Evolutionary conservation across 305 asterid species (phyloP).

Genomic region (Rubia balearica): DNA sequence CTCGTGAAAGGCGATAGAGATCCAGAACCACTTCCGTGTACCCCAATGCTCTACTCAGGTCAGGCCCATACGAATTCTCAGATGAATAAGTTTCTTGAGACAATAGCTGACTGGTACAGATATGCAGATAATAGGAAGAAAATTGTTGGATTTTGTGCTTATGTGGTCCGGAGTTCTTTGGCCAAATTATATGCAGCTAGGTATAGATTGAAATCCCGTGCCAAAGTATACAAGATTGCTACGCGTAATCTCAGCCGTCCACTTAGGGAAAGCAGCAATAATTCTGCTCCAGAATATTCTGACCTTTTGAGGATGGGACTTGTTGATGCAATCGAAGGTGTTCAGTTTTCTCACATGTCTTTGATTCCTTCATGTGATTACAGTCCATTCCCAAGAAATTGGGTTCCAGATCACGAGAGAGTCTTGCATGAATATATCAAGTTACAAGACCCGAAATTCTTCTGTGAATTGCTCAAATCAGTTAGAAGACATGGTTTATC

Average conservation of each 20-base stretch:
- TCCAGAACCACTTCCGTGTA: slow-evolving; percentile 94
- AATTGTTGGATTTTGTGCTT: slow-evolving; percentile 88
- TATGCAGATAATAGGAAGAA: slow-evolving; percentile 90
- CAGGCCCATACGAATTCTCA: slow-evolving; percentile 94
- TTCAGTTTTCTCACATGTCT: slow-evolving; percentile 73
- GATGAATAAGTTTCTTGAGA: slow-evolving; percentile 85
- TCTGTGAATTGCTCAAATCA: slow-evolving; percentile 58
- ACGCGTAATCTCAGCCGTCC: slow-evolving; percentile 75
- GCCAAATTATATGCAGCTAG: slow-evolving; percentile 92
- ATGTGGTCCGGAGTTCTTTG: slow-evolving; percentile 76
- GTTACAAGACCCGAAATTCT: slow-evolving; percentile 69
- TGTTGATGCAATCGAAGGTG: slow-evolving; percentile 83
- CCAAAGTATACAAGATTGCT: slow-evolving; percentile 88
- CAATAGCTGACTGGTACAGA: slow-evolving; percentile 95
- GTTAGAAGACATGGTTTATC: slow-evolving; percentile 48
- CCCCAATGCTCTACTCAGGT: slow-evolving; percentile 91
- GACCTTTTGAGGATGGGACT: slow-evolving; percentile 93
- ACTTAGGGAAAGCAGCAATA: slow-evolving; percentile 62
- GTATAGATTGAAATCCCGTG: slow-evolving; percentile 85
- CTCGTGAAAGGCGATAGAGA: slow-evolving; percentile 82
- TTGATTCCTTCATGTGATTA: slow-evolving; percentile 79
- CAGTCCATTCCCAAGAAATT: slow-evolving; percentile 79
- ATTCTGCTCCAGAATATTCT: slow-evolving; percentile 86
- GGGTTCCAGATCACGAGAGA: slow-evolving; percentile 85
- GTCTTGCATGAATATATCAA: slow-evolving; percentile 56